Evolutionary conservation across 495 filamentous ascomycete genomes (phyloP).

Genomic region (Penicillium steckii): DNA sequence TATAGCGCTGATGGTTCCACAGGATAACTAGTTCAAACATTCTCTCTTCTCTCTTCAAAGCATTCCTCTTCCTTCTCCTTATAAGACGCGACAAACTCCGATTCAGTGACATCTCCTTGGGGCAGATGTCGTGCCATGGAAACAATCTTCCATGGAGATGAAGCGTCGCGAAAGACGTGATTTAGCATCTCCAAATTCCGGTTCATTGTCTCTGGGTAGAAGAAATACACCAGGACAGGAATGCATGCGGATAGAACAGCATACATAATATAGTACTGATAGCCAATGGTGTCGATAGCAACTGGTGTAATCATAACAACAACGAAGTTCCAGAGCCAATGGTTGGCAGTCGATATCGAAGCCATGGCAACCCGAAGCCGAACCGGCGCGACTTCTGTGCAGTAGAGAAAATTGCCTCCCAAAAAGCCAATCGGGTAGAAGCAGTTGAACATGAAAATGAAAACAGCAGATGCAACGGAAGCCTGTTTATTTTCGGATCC

Average conservation of each 20-base stretch:
- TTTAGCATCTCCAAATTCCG: slow-evolving; percentile 23
- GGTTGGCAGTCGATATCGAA: slow-evolving; percentile 48
- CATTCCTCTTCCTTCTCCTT: slow-evolving; percentile 8
- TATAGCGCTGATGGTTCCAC: not conserved
- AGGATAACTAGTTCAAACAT: not conserved
- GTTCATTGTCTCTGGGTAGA: slow-evolving; percentile 57
- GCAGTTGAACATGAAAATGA: slow-evolving; percentile 55
- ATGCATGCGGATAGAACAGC: slow-evolving; percentile 27
- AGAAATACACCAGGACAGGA: slow-evolving; percentile 54
- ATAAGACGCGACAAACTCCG: slow-evolving; percentile 2
- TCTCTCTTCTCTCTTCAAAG: slow-evolving; percentile 7
- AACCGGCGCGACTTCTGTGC: slow-evolving; percentile 53
- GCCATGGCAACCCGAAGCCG: slow-evolving; percentile 44
- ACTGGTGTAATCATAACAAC: slow-evolving; percentile 58
- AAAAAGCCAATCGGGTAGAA: slow-evolving; percentile 58
- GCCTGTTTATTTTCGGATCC: slow-evolving; percentile 30
- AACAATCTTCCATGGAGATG: slow-evolving; percentile 19
- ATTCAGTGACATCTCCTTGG: slow-evolving; percentile 15
- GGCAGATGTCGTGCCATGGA: slow-evolving; percentile 22
- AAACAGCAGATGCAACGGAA: slow-evolving; percentile 38
- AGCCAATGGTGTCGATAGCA: slow-evolving; percentile 50
- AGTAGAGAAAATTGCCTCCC: slow-evolving; percentile 55
- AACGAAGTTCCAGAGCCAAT: slow-evolving; percentile 47
- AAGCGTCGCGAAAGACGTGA: slow-evolving; percentile 20
- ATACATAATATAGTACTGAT: slow-evolving; percentile 59